Conservation (phyloP, 1,284 basidiomycete species). For the Marasmius fiardii region DNA sequence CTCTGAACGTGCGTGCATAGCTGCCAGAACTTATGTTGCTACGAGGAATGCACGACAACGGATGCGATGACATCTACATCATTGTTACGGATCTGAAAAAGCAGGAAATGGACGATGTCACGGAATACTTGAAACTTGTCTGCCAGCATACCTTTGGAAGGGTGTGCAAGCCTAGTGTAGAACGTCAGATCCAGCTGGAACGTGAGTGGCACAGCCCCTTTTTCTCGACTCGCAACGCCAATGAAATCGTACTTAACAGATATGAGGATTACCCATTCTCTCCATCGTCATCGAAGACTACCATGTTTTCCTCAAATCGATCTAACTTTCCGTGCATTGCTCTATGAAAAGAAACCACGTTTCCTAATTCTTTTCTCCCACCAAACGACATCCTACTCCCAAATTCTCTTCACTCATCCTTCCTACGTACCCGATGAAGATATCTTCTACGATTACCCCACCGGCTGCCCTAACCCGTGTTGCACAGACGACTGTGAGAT, state of each 20-base stretch:
- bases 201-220: conserved; percentile 26
- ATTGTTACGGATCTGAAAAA: conserved; percentile 74
- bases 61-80: conserved; percentile 71
- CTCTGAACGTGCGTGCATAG: conserved; percentile 30
- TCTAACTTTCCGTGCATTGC: conserved; percentile 65
- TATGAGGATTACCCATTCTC: conserved; percentile 60
- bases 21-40: conserved; percentile 73
- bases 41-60: conserved; percentile 72
- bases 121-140: conserved; percentile 71
- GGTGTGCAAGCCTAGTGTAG: conserved; percentile 60
- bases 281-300: conserved; percentile 60
- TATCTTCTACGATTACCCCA: conserved; percentile 71
- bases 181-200: conserved; percentile 62
- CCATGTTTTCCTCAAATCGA: conserved; percentile 79
- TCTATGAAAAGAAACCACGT: conserved; percentile 67
- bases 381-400: conserved; percentile 73
- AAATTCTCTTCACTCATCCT: conserved; percentile 70
- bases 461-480: conserved; percentile 70
- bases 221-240: conserved; percentile 1
- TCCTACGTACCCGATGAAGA: conserved; percentile 67
- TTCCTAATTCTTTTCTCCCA: conserved; percentile 75
- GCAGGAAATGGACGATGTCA: conserved; percentile 73
- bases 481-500: conserved; percentile 78
- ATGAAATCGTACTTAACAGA: conserved; percentile 33
- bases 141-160: conserved; percentile 59